These are phyloP conservation scores for Metschnikowia vanudenii DNA, from an alignment of 805 yeast species.

Conservation along the genomic window DNA sequence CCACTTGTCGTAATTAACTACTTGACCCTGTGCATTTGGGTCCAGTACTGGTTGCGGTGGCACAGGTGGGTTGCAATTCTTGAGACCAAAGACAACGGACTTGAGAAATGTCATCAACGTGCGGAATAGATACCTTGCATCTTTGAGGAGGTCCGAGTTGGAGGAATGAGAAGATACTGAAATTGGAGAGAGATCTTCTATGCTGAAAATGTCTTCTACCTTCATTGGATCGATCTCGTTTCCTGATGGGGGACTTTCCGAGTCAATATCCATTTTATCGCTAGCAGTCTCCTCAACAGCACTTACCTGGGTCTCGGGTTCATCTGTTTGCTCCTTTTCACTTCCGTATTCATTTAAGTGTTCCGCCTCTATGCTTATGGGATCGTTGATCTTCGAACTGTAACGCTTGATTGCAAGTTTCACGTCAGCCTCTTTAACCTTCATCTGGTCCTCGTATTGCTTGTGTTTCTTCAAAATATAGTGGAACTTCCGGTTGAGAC, in stretches of 20 bases:
- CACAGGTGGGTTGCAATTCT: conserved; percentile 80
- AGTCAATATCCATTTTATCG: conserved; percentile 15
- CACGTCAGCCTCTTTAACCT: conserved; percentile 40
- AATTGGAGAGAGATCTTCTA: conserved; percentile 54
- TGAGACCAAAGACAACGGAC: conserved; percentile 84
- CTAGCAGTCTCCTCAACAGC: conserved; percentile 18
- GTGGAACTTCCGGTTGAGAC: conserved; percentile 69
- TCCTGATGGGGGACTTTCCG: conserved; percentile 15
- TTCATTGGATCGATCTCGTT: conserved; percentile 19
- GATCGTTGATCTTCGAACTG: conserved; percentile 23
- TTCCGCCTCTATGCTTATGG: background rate
- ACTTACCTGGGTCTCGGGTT: background rate
- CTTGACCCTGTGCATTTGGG: conserved; percentile 45
- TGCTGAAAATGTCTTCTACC: conserved; percentile 31
- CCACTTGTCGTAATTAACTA: conserved; percentile 58
- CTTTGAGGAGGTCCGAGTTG: conserved; percentile 71
- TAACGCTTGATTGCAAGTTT: conserved; percentile 42
- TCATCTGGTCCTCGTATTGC: conserved; percentile 46
- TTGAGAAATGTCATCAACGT: conserved; percentile 87
- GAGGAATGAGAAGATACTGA: conserved; percentile 44
- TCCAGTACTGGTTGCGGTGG: conserved; percentile 45
- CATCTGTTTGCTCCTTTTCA: background rate
- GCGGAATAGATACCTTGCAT: conserved; percentile 82
- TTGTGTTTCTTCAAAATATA: conserved; percentile 63
- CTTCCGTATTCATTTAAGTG: background rate